phyloP scores from a whole-genome alignment of 78 protist genomes.

The Chrysochromulina parva region DNA sequence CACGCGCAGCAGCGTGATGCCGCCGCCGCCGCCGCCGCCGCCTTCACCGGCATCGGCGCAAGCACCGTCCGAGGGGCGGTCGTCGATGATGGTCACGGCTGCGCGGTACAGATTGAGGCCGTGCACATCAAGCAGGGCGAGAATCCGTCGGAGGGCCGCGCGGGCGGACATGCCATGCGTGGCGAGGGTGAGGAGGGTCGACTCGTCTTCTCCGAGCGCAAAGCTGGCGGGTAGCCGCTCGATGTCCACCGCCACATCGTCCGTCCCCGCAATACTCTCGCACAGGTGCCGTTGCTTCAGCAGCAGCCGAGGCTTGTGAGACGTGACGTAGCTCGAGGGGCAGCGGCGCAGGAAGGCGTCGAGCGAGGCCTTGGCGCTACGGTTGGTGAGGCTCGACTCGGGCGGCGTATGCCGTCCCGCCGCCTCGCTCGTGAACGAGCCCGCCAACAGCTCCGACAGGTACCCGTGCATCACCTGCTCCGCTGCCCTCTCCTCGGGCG shows the following conservation, averaged over 20 bases:
- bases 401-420: background rate
- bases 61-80: too few relatives aligned
- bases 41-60: too few relatives aligned
- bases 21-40: too few relatives aligned
- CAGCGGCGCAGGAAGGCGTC: background rate
- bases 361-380: background rate
- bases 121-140: background rate
- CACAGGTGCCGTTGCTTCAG: background rate
- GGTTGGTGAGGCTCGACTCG: too few relatives aligned
- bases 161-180: too few relatives aligned
- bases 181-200: too few relatives aligned
- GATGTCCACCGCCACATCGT: background rate
- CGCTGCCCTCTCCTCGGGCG: background rate
- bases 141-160: background rate
- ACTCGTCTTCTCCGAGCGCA: too few relatives aligned
- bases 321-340: background rate
- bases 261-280: background rate
- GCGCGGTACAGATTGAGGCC: background rate
- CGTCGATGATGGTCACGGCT: too few relatives aligned
- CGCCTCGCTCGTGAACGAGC: background rate
- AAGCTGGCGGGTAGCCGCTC: background rate
- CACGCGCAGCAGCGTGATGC: background rate
- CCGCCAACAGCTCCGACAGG: background rate
- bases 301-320: background rate
- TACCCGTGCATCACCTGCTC: background rate